Conservation (phyloP, 148 eudicot species). For the Persicaria maculosa region DNA sequence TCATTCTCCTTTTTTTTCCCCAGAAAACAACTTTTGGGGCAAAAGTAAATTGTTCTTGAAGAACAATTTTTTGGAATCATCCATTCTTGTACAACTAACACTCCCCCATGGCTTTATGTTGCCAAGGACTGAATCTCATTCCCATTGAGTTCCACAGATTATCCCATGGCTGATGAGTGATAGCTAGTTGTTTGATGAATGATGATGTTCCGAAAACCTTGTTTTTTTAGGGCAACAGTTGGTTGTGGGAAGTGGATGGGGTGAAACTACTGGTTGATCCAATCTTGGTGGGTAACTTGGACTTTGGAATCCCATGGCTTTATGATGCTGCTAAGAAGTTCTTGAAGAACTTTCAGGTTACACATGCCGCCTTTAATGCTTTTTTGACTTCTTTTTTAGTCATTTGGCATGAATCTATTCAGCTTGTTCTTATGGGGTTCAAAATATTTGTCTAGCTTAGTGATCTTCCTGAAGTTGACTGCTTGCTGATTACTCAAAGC, state of each 20-base stretch:
- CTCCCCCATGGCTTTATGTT: too few species aligned
- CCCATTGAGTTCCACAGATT: background rate
- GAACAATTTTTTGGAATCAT: too few species aligned
- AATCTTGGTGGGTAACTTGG: constrained; percentile 88
- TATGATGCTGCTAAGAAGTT: constrained; percentile 87
- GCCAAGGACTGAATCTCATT: too few species aligned
- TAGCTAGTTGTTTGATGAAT: background rate
- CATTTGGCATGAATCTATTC: background rate
- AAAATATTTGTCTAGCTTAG: constrained; percentile 53
- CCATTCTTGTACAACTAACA: too few species aligned
- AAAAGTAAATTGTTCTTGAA: background rate
- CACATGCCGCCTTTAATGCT: background rate
- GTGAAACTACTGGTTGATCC: constrained; percentile 85
- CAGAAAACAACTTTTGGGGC: too few species aligned
- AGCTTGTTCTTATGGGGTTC: constrained; percentile 8
- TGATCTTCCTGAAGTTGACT: constrained; percentile 83
- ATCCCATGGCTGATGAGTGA: background rate
- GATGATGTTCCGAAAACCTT: background rate
- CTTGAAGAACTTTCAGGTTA: constrained; percentile 73
- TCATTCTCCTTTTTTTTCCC: background rate
- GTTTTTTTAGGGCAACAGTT: constrained; percentile 68
- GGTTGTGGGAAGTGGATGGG: constrained; percentile 93
- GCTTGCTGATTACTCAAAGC: constrained; percentile 88
- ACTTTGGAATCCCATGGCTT: constrained; percentile 95
- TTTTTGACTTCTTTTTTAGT: background rate